Conservation (phyloP, 2,329 filamentous ascomycete genomes). For the Chaetomium olivaceum region DNA sequence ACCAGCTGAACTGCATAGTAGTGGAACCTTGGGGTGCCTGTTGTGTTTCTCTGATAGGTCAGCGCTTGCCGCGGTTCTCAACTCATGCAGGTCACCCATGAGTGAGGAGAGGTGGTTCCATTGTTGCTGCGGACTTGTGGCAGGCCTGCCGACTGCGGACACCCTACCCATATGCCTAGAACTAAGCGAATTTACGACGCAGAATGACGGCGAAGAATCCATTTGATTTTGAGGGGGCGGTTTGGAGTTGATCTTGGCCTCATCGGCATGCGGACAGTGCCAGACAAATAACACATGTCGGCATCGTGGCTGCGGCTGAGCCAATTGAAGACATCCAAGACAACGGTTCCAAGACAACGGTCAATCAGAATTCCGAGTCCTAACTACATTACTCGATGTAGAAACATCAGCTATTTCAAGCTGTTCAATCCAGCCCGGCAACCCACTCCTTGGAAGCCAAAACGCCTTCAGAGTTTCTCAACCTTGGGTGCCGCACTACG, state of each 20-base stretch:
- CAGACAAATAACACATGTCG: background rate
- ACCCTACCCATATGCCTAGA: background rate
- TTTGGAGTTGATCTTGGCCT: background rate
- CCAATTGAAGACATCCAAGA: background rate
- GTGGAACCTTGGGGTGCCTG: background rate
- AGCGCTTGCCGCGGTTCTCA: too few species aligned
- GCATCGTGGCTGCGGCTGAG: background rate
- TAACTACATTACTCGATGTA: background rate
- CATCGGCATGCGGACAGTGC: background rate
- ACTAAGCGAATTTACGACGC: background rate
- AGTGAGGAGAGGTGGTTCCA: too few species aligned
- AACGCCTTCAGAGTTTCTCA: background rate
- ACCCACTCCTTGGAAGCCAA: background rate
- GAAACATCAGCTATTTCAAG: background rate
- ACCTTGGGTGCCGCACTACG: background rate
- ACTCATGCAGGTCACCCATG: too few species aligned
- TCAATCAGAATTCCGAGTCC: background rate
- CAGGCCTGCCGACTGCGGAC: too few species aligned
- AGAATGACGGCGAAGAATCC: background rate
- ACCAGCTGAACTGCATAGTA: background rate
- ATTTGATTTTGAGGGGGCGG: background rate
- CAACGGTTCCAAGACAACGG: background rate
- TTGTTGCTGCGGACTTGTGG: too few species aligned
- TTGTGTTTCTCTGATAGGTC: background rate
- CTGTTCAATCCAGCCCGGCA: constrained; percentile 1